Percentiles rank a stretch among this genome's conserved stretches.
phyloP scores from a whole-genome alignment of 257 asterid species.

The Agastache rugosa region DNA sequence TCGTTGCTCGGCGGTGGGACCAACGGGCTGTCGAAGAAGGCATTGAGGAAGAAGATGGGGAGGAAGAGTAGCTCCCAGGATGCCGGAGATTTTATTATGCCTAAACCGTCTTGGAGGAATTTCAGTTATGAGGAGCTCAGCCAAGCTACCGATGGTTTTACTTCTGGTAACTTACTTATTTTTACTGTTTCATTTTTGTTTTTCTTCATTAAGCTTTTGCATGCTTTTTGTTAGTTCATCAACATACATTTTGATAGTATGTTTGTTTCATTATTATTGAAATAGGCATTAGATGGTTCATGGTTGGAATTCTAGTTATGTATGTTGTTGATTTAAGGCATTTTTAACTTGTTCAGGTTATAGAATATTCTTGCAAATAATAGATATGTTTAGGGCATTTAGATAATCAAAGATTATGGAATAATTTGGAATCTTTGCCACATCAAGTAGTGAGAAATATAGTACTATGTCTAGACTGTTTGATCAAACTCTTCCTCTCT shows the following conservation, averaged over 20 bases:
- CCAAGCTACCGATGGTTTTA: constrained; percentile 74
- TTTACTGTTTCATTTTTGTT: too few species aligned
- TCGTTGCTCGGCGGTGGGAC: constrained; percentile 46
- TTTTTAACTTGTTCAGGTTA: neutral
- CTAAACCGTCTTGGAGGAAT: constrained; percentile 89
- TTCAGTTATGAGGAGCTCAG: constrained; percentile 64
- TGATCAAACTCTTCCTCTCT: neutral
- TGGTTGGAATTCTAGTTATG: neutral
- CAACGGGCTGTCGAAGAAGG: constrained; percentile 43
- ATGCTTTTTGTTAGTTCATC: neutral
- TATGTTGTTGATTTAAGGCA: neutral
- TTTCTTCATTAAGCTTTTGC: neutral
- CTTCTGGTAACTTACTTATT: constrained; percentile 49
- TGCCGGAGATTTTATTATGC: constrained; percentile 52
- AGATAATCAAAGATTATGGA: too few species aligned
- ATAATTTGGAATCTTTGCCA: too few species aligned
- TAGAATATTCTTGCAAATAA: constrained; percentile 10
- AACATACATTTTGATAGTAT: neutral
- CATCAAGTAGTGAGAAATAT: too few species aligned
- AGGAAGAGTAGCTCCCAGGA: constrained; percentile 56
- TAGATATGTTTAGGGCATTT: neutral
- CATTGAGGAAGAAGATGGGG: constrained; percentile 47
- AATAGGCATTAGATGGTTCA: neutral
- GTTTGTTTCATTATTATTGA: too few species aligned
- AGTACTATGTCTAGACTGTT: too few species aligned